Percentiles rank a stretch among this genome's conserved stretches.
Evolutionary conservation across 495 filamentous ascomycete species (phyloP).

Genomic region (Penicillium steckii): DNA sequence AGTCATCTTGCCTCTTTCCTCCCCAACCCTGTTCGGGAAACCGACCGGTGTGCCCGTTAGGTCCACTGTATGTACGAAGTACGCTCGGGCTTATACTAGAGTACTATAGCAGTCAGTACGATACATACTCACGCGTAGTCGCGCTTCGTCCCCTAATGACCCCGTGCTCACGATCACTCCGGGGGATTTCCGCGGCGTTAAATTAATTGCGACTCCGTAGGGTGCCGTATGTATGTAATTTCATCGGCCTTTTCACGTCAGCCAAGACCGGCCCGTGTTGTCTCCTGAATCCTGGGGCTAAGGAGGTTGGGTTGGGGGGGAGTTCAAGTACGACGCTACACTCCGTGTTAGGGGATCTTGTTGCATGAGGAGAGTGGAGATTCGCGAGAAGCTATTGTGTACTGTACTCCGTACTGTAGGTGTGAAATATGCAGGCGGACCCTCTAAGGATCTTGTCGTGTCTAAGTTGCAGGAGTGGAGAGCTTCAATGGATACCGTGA

Average conservation of each 20-base stretch:
- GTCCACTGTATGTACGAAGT: too few species aligned
- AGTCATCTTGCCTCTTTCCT: background rate
- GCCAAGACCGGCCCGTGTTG: background rate
- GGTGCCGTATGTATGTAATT: too few species aligned
- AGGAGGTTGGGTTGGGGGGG: background rate
- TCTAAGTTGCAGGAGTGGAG: conserved; percentile 9
- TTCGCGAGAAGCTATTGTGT: background rate
- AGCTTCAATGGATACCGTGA: background rate
- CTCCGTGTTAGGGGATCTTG: background rate
- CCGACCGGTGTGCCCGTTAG: conserved; percentile 7
- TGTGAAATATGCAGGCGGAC: background rate
- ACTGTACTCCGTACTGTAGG: too few species aligned
- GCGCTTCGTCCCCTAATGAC: conserved; percentile 30
- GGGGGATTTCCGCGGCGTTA: conserved; percentile 42
- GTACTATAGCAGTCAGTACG: background rate
- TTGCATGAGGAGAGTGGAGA: background rate
- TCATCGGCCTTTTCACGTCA: background rate
- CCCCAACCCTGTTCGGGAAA: conserved; percentile 21
- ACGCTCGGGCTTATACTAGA: background rate
- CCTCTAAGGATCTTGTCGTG: conserved; percentile 1
- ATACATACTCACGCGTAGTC: conserved; percentile 5
- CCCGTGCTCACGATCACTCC: conserved; percentile 35
- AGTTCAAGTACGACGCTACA: background rate
- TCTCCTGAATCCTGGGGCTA: background rate
- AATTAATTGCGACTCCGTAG: too few species aligned